Percentiles rank a stretch among this genome's conserved stretches.
Evolutionary conservation across 2,329 filamentous ascomycete genomes (phyloP).

Genomic region (Teratosphaeria zuluensis): DNA sequence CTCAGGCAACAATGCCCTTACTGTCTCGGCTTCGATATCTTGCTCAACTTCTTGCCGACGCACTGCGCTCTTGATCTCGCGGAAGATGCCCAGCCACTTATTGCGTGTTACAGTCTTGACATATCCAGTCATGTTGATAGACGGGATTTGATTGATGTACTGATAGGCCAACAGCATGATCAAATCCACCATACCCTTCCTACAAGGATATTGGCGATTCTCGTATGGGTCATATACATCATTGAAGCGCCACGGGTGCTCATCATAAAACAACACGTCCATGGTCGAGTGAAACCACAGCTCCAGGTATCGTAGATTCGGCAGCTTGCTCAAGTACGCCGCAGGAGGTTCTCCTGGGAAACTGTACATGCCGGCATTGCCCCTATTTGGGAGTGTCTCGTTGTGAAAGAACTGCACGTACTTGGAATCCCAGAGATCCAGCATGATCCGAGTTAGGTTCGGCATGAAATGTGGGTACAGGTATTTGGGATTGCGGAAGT

Average conservation of each 20-base stretch:
- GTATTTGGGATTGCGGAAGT: neutral
- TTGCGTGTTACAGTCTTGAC: neutral
- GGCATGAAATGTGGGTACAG: neutral
- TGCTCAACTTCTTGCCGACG: neutral
- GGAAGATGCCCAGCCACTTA: neutral
- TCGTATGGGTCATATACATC: neutral
- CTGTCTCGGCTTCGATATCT: neutral
- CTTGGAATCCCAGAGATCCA: neutral
- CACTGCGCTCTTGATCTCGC: neutral
- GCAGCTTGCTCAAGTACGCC: neutral
- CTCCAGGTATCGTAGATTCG: neutral
- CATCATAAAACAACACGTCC: neutral
- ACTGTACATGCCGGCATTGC: neutral
- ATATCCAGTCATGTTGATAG: neutral
- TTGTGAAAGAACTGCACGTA: neutral
- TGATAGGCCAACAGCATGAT: neutral
- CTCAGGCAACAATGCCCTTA: neutral
- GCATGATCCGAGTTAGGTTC: neutral
- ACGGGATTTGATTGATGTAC: neutral
- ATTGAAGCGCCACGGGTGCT: neutral
- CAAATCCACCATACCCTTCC: neutral
- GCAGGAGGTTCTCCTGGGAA: neutral
- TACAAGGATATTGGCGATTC: neutral
- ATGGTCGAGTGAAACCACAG: neutral
- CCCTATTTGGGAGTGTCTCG: neutral